These are phyloP conservation scores for Cryoendolithus antarcticus DNA, from an alignment of 2,329 filamentous ascomycete genomes.

Conservation along the genomic window DNA sequence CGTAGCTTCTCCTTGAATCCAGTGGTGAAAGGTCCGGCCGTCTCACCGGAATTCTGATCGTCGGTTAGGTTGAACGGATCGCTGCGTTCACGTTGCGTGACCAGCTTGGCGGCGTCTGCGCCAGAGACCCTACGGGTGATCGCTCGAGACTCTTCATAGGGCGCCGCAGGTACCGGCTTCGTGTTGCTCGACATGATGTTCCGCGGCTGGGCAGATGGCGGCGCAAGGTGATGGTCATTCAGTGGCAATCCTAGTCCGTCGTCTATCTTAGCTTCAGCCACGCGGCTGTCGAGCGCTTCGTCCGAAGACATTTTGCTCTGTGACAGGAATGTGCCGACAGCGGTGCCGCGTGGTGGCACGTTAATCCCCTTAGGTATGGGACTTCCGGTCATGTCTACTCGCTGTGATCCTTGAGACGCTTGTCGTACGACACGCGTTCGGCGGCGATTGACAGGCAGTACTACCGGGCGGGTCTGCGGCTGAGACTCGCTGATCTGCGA, in stretches of 20 bases:
- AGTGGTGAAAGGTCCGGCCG: no score
- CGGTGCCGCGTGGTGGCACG: constrained; percentile 11
- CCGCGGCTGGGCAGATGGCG: no score
- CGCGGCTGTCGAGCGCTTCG: background rate
- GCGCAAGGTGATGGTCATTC: no score
- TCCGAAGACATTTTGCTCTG: constrained; percentile 11
- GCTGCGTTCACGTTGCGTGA: no score
- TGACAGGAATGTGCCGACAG: constrained; percentile 16
- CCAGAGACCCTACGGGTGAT: constrained; percentile 19
- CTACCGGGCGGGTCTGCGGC: background rate
- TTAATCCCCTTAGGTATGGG: constrained; percentile 16
- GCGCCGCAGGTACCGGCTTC: constrained; percentile 30
- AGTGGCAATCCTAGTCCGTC: no score
- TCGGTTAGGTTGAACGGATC: no score
- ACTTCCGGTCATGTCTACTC: constrained; percentile 19
- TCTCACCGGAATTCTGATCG: no score
- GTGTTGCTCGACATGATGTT: constrained; percentile 27
- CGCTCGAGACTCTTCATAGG: constrained; percentile 26
- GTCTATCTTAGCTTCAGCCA: no score
- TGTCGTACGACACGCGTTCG: constrained; percentile 6
- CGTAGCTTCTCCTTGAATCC: no score
- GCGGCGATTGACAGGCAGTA: background rate
- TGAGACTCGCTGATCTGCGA: background rate
- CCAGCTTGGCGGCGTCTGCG: no score
- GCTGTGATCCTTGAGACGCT: constrained; percentile 14